Conservation (phyloP, 768 basidiomycete genomes). For the Naganishia randhawae region DNA sequence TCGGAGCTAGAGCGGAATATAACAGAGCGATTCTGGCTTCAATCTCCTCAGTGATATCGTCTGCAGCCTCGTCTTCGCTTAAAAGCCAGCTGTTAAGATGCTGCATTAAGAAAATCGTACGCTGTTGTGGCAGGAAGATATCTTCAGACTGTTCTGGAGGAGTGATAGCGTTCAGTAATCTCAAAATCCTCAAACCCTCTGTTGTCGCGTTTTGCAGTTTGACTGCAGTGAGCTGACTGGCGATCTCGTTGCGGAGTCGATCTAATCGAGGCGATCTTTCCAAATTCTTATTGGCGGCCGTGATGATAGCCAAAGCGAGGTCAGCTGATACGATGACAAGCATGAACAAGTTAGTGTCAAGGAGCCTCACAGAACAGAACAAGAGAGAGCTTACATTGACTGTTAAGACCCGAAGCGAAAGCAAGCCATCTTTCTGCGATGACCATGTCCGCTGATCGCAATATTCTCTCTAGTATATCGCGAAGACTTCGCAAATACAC, state of each 20-base stretch:
- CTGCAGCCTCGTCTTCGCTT: conserved; percentile 55
- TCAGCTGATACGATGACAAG: conserved; percentile 1
- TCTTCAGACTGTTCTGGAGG: conserved; percentile 75
- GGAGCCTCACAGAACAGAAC: neutral
- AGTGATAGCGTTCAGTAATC: conserved; percentile 67
- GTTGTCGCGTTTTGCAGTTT: conserved; percentile 62
- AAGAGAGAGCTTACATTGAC: conserved; percentile 56
- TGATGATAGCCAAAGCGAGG: conserved; percentile 61
- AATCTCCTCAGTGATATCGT: conserved; percentile 66
- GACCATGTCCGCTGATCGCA: conserved; percentile 55
- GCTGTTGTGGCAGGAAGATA: conserved; percentile 74
- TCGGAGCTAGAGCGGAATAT: conserved; percentile 72
- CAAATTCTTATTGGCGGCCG: conserved; percentile 56
- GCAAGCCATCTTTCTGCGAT: conserved; percentile 77
- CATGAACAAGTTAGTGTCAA: neutral
- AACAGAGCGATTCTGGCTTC: conserved; percentile 73
- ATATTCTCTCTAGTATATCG: conserved; percentile 59
- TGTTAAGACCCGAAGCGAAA: conserved; percentile 64
- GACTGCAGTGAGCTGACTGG: conserved; percentile 71
- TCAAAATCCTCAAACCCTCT: conserved; percentile 66
- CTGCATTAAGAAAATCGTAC: conserved; percentile 83
- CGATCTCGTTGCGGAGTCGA: conserved; percentile 82
- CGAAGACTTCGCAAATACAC: conserved; percentile 61
- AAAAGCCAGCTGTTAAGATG: conserved; percentile 78
- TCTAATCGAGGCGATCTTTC: conserved; percentile 61